Base-by-base conservation (phyloP, 1,139 yeast species). In the Meyerozyma smithsonii region DNA sequence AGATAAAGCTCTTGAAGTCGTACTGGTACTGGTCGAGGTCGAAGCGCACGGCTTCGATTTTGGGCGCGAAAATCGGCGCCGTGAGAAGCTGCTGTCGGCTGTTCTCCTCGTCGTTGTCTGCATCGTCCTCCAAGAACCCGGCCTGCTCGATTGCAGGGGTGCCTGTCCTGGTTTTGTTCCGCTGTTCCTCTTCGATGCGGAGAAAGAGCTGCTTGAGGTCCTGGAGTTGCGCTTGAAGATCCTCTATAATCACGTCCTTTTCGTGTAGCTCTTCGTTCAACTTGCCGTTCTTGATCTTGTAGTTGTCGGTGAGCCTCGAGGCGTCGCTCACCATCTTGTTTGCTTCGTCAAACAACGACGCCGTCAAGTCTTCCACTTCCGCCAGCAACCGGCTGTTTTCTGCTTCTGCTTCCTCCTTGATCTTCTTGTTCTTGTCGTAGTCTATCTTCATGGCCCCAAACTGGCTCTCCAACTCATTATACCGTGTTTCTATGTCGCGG, bases 351-450 rank as follows among this genome's bases (percentile, higher is more conserved):
- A 86, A 86, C 34, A 86, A 62, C 2, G 88, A 78, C 2, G 81
- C 87, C 1, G 88, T 77, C 40, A 87, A 65, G 35, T 86, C 95
- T 55, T 84, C 92, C 21, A 86, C 84, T 56, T 87, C 95, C 15
- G 70, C 75, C 43, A 80, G 74, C 36, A 87, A 60, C 46, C 75
- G 72, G 37, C 69, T 66, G 37, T 77, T 81, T 47, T 83, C 83
- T 14, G 66, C 63, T 46, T 82, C 85, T 1, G 85, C 80, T 3
- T 60, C 69, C n/a, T 53, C 58, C 39, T 74, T 70, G 35, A 64
- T 64, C 37, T 60, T 63, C 28, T 56, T 57, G 39, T 74, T 72
- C 11, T 52, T 50, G 12, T 50, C 55, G 4, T 66, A 45, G 24
- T 54, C 56, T 14, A 48, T 56, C 24, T 62, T 58, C 16, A 63